These are phyloP conservation scores for Brassica hybrid DNA, from an alignment of 441 rosid species.

Conservation along the genomic window DNA sequence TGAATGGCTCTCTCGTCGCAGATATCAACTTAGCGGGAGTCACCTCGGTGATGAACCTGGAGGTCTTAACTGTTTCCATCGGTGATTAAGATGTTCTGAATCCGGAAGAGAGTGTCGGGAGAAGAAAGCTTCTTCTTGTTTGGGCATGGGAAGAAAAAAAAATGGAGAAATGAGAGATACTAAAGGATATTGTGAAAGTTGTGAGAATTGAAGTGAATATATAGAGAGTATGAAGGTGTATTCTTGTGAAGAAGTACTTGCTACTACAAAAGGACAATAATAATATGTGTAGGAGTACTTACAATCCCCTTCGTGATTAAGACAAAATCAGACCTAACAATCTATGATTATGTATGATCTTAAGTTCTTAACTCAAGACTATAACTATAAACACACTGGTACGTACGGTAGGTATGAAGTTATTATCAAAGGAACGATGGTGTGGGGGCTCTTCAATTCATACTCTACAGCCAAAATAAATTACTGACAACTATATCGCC, in stretches of 20 bases:
- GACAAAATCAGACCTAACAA: conserved; percentile 1
- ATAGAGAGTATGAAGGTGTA: conserved; percentile 13
- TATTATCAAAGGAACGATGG: conserved; percentile 23
- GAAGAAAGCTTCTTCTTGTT: conserved; percentile 24
- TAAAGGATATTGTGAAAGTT: background rate
- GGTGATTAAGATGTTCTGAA: conserved; percentile 1
- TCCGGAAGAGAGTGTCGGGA: background rate
- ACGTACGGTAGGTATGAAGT: conserved; percentile 28
- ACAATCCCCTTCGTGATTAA: background rate
- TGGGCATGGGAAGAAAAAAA: conserved; percentile 23
- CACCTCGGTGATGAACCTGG: conserved; percentile 48
- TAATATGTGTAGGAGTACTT: conserved; percentile 9
- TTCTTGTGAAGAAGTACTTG: conserved; percentile 8
- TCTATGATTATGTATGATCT: background rate
- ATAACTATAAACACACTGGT: background rate
- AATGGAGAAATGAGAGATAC: background rate
- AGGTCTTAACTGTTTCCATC: conserved; percentile 34
- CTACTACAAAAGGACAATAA: conserved; percentile 20
- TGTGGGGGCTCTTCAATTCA: conserved; percentile 30
- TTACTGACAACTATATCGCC: conserved; percentile 7
- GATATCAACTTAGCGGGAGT: conserved; percentile 47
- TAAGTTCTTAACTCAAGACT: background rate
- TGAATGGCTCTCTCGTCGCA: conserved; percentile 41
- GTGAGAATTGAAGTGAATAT: conserved; percentile 21
- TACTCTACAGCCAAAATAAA: conserved; percentile 10